Percentiles rank a stretch among this genome's conserved stretches.
These are phyloP conservation scores for Coprinopsis sp. DNA, from an alignment of 768 basidiomycete genomes.

Conservation along the genomic window DNA sequence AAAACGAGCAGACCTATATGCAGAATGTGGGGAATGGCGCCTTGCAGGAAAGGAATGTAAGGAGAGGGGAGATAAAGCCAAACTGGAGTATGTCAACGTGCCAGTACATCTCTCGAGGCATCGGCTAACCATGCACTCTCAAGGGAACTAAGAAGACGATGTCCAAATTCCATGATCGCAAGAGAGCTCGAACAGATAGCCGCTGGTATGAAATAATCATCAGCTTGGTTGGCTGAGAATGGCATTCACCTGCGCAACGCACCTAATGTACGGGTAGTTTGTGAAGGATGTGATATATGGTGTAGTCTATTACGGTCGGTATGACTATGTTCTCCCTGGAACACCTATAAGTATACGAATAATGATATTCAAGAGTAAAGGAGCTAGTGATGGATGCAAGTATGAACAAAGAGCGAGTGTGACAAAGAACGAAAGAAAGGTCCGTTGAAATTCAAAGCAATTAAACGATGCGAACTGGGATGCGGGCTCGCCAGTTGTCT, in stretches of 20 bases:
- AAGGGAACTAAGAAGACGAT: slow-evolving; percentile 68
- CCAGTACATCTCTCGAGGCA: slow-evolving; percentile 1
- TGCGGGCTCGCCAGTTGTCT: slow-evolving; percentile 55
- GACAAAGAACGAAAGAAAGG: background rate
- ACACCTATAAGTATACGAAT: too few species aligned
- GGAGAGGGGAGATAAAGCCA: slow-evolving; percentile 79
- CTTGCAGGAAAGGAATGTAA: slow-evolving; percentile 87
- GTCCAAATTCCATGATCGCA: slow-evolving; percentile 76
- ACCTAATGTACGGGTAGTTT: too few species aligned
- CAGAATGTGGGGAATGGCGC: slow-evolving; percentile 87
- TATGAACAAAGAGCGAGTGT: background rate
- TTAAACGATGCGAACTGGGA: slow-evolving; percentile 50
- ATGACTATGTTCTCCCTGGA: too few species aligned
- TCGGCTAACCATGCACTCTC: slow-evolving; percentile 6
- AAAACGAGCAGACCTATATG: slow-evolving; percentile 81
- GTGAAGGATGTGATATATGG: too few species aligned
- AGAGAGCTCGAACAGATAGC: slow-evolving; percentile 70
- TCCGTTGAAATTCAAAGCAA: background rate
- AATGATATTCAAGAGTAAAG: too few species aligned
- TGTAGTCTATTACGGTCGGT: too few species aligned
- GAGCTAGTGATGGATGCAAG: background rate
- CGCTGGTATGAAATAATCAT: slow-evolving; percentile 64
- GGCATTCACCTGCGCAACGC: too few species aligned
- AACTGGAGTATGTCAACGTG: slow-evolving; percentile 65
- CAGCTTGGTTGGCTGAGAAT: too few species aligned